Evolutionary conservation across 139 green algal genomes (phyloP).

Genomic region (Haematococcus lacustris): DNA sequence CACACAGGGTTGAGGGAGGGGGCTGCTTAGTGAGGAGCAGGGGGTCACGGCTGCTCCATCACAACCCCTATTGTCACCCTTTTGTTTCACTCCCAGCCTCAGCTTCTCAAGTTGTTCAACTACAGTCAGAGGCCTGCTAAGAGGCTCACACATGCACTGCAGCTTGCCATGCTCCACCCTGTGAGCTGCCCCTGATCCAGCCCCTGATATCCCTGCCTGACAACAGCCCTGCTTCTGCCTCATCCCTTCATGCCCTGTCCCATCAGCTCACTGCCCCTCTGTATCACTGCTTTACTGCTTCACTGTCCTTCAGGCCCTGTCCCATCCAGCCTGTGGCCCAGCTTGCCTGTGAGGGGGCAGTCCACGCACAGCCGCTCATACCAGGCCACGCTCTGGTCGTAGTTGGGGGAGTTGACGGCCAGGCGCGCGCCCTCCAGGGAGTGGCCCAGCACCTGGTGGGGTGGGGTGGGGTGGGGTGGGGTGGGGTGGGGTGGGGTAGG

Average conservation of each 20-base stretch:
- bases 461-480: no score
- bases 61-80: not conserved
- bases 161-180: not conserved
- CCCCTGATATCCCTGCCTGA: not conserved
- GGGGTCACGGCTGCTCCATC: not conserved
- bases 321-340: not conserved
- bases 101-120: no score
- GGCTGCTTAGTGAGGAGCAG: not conserved
- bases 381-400: no score
- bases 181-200: not conserved
- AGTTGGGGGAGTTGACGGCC: no score
- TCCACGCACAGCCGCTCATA: slow-evolving; percentile 43
- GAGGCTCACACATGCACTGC: no score
- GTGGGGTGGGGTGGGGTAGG: no score
- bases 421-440: no score
- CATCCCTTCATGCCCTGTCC: not conserved
- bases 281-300: no score
- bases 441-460: no score
- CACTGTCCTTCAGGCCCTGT: no score
- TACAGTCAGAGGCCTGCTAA: no score
- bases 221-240: not conserved
- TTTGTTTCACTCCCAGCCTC: not conserved
- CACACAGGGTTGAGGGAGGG: not conserved
- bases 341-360: slow-evolving; percentile 34
- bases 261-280: no score